Conservation (phyloP, 2,329 filamentous ascomycete species). For the Colletotrichum costaricense region DNA sequence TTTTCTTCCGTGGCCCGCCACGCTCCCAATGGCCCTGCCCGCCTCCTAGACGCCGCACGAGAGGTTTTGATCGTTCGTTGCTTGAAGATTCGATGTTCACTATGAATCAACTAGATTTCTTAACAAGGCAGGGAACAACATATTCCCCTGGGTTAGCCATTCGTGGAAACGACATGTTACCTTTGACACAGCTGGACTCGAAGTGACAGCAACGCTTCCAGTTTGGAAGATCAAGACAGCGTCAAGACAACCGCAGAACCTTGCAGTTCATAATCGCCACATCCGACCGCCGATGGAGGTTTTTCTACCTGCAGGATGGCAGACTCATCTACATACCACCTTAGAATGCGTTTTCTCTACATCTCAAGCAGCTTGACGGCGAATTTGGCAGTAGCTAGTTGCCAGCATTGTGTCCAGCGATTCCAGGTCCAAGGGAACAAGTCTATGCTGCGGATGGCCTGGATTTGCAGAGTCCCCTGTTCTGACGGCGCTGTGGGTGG, state of each 20-base stretch:
- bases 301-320: not conserved
- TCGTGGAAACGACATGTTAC: not conserved
- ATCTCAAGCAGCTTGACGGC: not conserved
- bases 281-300: not conserved
- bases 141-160: slow-evolving; percentile 3
- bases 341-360: not conserved
- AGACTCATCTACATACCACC: not conserved
- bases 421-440: too few species aligned
- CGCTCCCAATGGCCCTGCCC: not conserved
- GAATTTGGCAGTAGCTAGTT: not conserved
- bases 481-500: not conserved
- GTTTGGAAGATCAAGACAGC: slow-evolving; percentile 17
- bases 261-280: slow-evolving; percentile 25
- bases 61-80: not conserved
- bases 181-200: not conserved
- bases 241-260: slow-evolving; percentile 19
- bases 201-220: slow-evolving; percentile 1
- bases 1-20: not conserved
- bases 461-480: slow-evolving; percentile 2
- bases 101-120: not conserved
- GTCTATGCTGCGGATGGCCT: not conserved
- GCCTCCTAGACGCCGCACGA: not conserved
- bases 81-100: not conserved
- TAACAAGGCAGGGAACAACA: not conserved
- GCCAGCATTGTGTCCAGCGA: not conserved